Conservation (phyloP, 176 grass and related monocot genomes). For the Puccinellia tenuiflora region DNA sequence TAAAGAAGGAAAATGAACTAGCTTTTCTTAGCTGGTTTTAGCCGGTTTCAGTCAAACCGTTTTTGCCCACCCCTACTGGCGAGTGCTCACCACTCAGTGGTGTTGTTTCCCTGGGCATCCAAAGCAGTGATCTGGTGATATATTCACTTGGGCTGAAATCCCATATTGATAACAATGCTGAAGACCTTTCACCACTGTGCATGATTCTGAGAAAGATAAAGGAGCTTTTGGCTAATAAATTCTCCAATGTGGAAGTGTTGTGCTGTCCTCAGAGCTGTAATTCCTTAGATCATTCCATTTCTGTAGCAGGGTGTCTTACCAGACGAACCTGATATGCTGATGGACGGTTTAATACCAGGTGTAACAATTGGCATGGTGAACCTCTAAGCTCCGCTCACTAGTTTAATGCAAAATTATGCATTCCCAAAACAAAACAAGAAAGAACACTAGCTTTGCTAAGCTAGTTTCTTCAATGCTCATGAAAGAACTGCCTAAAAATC, state of each 20-base stretch:
- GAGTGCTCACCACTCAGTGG: neutral
- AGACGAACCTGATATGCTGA: neutral
- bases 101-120: neutral
- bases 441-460: neutral
- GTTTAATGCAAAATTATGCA: neutral
- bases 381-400: neutral
- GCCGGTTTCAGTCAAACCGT: too few relatives aligned
- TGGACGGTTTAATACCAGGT: neutral
- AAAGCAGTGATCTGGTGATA: neutral
- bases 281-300: neutral
- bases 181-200: neutral
- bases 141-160: neutral
- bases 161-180: neutral
- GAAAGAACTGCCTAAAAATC: neutral
- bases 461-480: neutral
- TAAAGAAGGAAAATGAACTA: too few relatives aligned
- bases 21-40: too few relatives aligned
- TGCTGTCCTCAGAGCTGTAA: neutral
- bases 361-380: neutral
- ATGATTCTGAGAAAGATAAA: neutral
- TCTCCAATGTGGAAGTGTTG: neutral
- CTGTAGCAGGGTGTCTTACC: neutral
- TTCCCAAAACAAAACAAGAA: neutral
- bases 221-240: neutral
- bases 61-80: too few relatives aligned